phyloP scores from a whole-genome alignment of 257 asterid genomes.

The Anisodus acutangulus region DNA sequence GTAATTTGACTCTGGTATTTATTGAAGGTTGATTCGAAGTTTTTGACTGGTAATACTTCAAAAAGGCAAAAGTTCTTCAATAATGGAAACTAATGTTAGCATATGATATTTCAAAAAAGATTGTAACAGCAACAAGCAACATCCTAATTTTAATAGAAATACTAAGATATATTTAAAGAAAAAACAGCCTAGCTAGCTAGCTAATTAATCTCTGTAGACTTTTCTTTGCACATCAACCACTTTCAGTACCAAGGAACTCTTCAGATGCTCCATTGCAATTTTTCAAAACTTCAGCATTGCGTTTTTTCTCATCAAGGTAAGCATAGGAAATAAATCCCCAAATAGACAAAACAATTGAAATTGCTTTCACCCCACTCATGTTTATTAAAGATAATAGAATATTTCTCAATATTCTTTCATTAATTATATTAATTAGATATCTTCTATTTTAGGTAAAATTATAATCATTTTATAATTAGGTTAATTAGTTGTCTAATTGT shows the following conservation, averaged over 20 bases:
- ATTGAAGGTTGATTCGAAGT: not conserved
- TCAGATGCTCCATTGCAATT: not conserved
- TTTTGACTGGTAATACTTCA: not conserved
- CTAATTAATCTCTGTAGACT: not conserved
- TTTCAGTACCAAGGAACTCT: not conserved
- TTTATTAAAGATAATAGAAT: slow-evolving; percentile 46
- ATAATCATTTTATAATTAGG: too few species aligned
- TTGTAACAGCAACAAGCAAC: not conserved
- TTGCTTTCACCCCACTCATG: slow-evolving; percentile 62
- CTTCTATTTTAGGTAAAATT: too few species aligned
- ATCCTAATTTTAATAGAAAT: not conserved
- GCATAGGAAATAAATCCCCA: slow-evolving; percentile 76
- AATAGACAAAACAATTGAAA: slow-evolving; percentile 60
- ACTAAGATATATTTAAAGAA: not conserved
- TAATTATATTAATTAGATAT: too few species aligned
- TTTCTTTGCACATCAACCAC: not conserved
- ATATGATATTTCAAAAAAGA: not conserved
- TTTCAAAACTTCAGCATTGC: slow-evolving; percentile 27
- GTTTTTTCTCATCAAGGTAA: slow-evolving; percentile 58
- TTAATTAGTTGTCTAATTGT: too few species aligned
- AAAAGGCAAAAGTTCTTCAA: not conserved
- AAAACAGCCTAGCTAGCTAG: not conserved
- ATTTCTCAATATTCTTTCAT: too few species aligned
- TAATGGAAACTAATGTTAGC: not conserved
- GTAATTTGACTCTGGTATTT: not conserved